Evolutionary conservation across 306 rosid species (phyloP).

Genomic region (Styphnolobium japonicum): DNA sequence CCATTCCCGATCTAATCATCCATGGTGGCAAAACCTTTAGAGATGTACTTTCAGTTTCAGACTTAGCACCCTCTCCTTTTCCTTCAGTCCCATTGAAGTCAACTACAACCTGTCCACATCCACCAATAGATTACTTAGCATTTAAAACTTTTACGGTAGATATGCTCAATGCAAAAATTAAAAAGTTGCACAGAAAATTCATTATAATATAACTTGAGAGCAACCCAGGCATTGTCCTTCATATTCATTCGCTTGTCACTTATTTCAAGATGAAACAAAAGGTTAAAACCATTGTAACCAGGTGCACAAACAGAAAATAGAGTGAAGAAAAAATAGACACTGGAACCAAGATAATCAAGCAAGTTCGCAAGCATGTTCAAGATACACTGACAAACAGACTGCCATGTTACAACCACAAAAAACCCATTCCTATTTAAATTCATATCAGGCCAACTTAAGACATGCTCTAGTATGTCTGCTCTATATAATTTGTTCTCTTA

Average conservation of each 20-base stretch:
- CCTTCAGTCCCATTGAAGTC: slow-evolving; percentile 73
- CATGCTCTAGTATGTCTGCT: neutral
- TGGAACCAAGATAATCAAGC: neutral
- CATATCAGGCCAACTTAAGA: neutral
- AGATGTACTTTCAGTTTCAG: slow-evolving; percentile 52
- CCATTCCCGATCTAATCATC: slow-evolving; percentile 95
- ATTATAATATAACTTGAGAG: neutral
- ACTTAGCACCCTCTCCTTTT: slow-evolving; percentile 58
- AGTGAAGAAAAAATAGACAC: neutral
- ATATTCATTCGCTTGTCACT: slow-evolving; percentile 5
- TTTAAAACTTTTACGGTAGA: neutral
- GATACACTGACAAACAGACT: neutral
- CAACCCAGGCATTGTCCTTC: neutral
- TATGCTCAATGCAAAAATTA: slow-evolving; percentile 16
- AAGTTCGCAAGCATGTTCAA: neutral
- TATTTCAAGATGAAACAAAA: neutral
- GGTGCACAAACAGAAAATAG: neutral
- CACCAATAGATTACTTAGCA: slow-evolving; percentile 19
- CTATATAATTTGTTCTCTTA: neutral
- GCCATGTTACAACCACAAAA: neutral
- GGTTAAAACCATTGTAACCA: neutral
- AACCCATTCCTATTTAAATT: neutral
- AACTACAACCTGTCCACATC: slow-evolving; percentile 70
- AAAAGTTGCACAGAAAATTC: neutral
- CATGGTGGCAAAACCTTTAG: slow-evolving; percentile 91